phyloP scores from a whole-genome alignment of 768 basidiomycete genomes.

The Grammothele lineata region DNA sequence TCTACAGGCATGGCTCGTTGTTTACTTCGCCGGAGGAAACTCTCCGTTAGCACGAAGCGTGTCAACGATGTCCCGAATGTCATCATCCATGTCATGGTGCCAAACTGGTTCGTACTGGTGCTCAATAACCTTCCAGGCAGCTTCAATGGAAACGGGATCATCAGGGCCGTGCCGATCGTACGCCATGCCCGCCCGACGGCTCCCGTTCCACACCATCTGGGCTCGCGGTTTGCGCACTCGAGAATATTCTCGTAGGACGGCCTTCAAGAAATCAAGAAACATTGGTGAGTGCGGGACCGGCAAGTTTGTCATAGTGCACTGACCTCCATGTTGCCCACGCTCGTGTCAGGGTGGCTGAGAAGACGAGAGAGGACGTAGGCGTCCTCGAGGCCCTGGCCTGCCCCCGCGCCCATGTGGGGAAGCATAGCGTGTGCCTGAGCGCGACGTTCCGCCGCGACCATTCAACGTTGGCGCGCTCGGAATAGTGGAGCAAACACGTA shows the following conservation, averaged over 20 bases:
- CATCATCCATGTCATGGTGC: conserved; percentile 40
- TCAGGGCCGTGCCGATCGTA: conserved; percentile 38
- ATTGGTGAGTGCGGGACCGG: neutral
- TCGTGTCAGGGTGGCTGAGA: conserved; percentile 39
- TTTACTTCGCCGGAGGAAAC: no score
- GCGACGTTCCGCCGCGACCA: neutral
- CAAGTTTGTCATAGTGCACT: conserved; percentile 5
- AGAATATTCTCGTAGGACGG: conserved; percentile 42
- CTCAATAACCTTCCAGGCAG: conserved; percentile 32
- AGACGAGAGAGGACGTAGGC: conserved; percentile 44
- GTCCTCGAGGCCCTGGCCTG: conserved; percentile 58
- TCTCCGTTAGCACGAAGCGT: neutral
- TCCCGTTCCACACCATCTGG: conserved; percentile 43
- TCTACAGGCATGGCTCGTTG: no score
- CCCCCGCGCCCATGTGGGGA: conserved; percentile 54
- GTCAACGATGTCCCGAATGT: conserved; percentile 31
- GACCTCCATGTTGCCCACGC: conserved; percentile 38
- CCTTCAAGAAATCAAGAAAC: conserved; percentile 25
- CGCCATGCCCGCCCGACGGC: conserved; percentile 36
- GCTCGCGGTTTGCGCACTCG: conserved; percentile 41
- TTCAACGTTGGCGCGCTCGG: no score
- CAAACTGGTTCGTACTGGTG: conserved; percentile 46
- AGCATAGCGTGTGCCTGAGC: conserved; percentile 48
- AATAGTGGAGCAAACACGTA: conserved; percentile 2
- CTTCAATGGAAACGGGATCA: conserved; percentile 24